phyloP scores from a whole-genome alignment of 2,329 filamentous ascomycete genomes.

The Alternaria sp. region DNA sequence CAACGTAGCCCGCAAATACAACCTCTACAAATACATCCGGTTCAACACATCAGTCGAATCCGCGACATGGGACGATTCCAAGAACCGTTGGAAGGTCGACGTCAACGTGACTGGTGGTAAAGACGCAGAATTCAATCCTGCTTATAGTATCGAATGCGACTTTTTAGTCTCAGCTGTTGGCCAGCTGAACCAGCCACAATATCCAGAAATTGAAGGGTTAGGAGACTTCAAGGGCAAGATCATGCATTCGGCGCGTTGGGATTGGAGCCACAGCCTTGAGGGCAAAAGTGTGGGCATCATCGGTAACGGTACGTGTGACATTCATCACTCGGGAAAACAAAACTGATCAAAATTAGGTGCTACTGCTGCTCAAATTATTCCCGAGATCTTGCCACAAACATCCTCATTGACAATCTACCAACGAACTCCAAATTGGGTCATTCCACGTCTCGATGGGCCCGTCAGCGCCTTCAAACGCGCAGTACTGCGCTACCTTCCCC shows the following conservation, averaged over 20 bases:
- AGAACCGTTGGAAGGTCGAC: slow-evolving; percentile 60
- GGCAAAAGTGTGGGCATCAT: slow-evolving; percentile 67
- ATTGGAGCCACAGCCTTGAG: slow-evolving; percentile 64
- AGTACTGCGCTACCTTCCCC: slow-evolving; percentile 61
- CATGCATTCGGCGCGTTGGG: slow-evolving; percentile 68
- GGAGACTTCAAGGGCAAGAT: slow-evolving; percentile 61
- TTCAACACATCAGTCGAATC: slow-evolving; percentile 65
- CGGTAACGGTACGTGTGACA: slow-evolving; percentile 60
- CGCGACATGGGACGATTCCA: slow-evolving; percentile 63
- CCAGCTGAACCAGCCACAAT: slow-evolving; percentile 64
- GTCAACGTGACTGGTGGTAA: slow-evolving; percentile 61
- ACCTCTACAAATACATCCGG: slow-evolving; percentile 64
- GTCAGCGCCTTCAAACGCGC: slow-evolving; percentile 55
- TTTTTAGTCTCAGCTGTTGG: slow-evolving; percentile 67
- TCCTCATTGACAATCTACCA: slow-evolving; percentile 64
- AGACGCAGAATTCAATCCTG: slow-evolving; percentile 61
- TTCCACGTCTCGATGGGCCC: slow-evolving; percentile 60
- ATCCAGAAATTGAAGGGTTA: slow-evolving; percentile 59
- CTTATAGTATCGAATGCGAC: slow-evolving; percentile 63
- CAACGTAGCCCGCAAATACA: slow-evolving; percentile 61
- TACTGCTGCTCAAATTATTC: slow-evolving; percentile 66
- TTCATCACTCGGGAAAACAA: neutral
- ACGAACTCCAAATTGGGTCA: slow-evolving; percentile 66
- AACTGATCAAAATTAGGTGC: slow-evolving; percentile 51
- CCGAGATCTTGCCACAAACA: slow-evolving; percentile 62